Evolutionary conservation across 2,329 filamentous ascomycete species (phyloP), one percentile per base, ranked within the genome.

Genomic region (Annulohypoxylon truncatum): DNA sequence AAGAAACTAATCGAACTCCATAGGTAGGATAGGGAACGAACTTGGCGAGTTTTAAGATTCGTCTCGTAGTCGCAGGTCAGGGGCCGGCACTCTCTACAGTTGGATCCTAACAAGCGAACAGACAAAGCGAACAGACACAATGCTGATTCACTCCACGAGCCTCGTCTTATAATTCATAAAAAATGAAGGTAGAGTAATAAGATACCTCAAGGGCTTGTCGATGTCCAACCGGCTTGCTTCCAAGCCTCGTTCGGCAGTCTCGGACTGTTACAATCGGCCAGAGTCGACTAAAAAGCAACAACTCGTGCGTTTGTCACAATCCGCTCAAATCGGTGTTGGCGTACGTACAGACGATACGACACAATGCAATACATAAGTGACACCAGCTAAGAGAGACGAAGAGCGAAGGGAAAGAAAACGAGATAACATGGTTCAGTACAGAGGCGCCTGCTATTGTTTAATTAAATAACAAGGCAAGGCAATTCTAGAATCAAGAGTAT

Each of bases 221-320:
- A 58, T 66, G 56, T 38, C 63, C 59, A 69, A 69, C 62, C 33
- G 24, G 51, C 15, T 64, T 24, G 22, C 55, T 64, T 40, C 44
- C 38, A 66, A 61, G 55, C 55, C 50, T 59, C 44, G 15, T 44
- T 56, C 18, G 28, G 38, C 29, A 35, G 58, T 55, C 54, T 57
- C 55, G 33, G 58, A 46, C 50, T 13, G 63, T 63, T 47, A 44
- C 52, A 61, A 28, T 64, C 46, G 47, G 29, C 33, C 46, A 53
- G 46, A 60, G 29, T 52, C 28, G 35, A 52, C 47, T 20, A 58
- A 66, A 64, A 69, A 67, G 67, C 64, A 67, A 69, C 47, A 24
- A 56, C 33, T 61, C 31, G 33, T 58, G 54, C 44, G 13, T 61
- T 15, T 57, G 48, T 55, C 63, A 62, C 52, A 66, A 54, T 28